Evolutionary conservation across 1,284 basidiomycete genomes (phyloP).

Genomic region (Acaromyces ingoldii): DNA sequence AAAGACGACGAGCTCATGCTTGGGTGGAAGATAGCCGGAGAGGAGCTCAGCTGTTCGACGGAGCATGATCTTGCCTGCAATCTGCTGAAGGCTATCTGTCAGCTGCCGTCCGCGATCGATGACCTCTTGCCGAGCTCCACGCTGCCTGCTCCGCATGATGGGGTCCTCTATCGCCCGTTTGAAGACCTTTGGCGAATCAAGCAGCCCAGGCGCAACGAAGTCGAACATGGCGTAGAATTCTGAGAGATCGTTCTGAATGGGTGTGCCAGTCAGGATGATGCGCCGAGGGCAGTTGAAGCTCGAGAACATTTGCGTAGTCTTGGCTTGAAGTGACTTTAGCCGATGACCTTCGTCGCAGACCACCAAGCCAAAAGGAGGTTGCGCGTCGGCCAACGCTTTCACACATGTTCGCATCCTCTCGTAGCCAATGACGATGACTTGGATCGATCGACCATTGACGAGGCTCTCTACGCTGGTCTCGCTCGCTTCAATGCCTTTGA

Average conservation of each 20-base stretch:
- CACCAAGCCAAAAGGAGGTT: constrained; percentile 81
- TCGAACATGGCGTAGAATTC: constrained; percentile 96
- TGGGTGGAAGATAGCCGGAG: constrained; percentile 80
- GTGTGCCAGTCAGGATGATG: constrained; percentile 85
- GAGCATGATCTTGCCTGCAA: constrained; percentile 81
- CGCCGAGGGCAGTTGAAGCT: constrained; percentile 68
- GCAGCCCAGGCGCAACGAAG: constrained; percentile 85
- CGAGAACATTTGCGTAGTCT: constrained; percentile 85
- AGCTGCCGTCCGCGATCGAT: constrained; percentile 67
- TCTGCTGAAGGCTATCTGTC: constrained; percentile 58
- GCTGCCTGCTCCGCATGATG: constrained; percentile 81
- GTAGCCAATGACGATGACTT: constrained; percentile 92
- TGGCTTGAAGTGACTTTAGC: constrained; percentile 84
- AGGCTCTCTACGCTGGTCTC: constrained; percentile 32
- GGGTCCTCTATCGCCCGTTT: constrained; percentile 72
- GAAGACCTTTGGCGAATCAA: constrained; percentile 55
- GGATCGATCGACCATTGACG: constrained; percentile 57
- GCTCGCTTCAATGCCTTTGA: constrained; percentile 71
- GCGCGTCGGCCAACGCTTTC: constrained; percentile 10
- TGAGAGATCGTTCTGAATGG: constrained; percentile 87
- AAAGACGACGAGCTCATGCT: constrained; percentile 60
- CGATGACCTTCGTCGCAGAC: constrained; percentile 97
- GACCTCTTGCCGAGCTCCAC: too few species aligned
- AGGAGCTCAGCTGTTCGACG: constrained; percentile 69
- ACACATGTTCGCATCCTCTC: constrained; percentile 68